Base-by-base conservation (phyloP, 1,139 yeast species). In the Debaryomycetaceae sp. region DNA sequence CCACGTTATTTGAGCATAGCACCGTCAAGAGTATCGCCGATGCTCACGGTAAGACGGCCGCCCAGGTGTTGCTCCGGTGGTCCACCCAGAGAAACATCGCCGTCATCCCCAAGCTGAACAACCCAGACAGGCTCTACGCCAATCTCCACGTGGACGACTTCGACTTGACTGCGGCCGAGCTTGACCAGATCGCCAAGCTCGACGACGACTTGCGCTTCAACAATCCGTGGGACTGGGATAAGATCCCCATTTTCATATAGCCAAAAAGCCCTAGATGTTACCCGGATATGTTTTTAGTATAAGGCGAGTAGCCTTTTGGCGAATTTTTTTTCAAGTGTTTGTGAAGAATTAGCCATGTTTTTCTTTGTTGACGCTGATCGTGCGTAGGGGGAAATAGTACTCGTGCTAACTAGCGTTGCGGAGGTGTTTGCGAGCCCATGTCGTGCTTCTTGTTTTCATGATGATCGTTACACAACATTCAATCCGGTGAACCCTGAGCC, bases 171-270 rank as follows among this genome's bases (percentile, higher is more conserved):
- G 55, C 70, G n/a, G 71, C 58, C 7, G 88, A 82, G 37, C 41
- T 82, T 27, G 59, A 61, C 9, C 54, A 57, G 12, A 78, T 82
- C 41, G 57, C 71, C 19, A 56, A 56, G 28, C 71, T 86, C 53
- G 83, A 88, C 57, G 69, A 65, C 42, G 70, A 71, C 46, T 66
- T 85, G 45, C 76, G 96, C 62, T 85, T 86, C 66, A 86, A 86
- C 57, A 85, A 86, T 53, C 94, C 96, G 39, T 78, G 79, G 74
- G 75, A 65, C 46, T 83, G 93, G 93, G 72, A 71, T 43, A 61
- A 67, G 41, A 62, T 69, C 44, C 79, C 81, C 37, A 69, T 67
- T 39, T 75, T 75, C 41, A 50, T 19, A 10, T 19, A 19, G 10
- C 21, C 9, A 6, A 24, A n/a, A 24, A n/a, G 11, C 11, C 15